Percentiles rank a stretch among this genome's conserved stretches.
These are phyloP conservation scores for Nannochloris sp. DNA, from an alignment of 139 green algal species.

Conservation along the genomic window DNA sequence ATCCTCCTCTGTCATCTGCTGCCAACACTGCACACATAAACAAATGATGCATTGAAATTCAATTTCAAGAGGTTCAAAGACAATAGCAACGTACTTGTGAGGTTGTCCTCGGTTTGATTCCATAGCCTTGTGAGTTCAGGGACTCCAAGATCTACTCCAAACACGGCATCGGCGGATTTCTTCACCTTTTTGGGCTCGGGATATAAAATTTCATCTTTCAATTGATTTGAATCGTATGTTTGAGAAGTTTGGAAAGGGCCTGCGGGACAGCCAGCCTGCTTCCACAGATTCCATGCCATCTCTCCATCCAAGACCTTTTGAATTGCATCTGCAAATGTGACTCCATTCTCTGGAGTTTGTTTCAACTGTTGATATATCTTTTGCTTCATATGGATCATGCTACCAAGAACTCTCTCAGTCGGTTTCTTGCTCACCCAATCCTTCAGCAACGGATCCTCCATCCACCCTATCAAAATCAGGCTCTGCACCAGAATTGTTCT, in stretches of 20 bases:
- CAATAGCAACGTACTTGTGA: slow-evolving; percentile 10
- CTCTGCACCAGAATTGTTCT: slow-evolving; percentile 65
- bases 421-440: background rate
- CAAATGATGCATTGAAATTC: background rate
- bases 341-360: slow-evolving; percentile 32
- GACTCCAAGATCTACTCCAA: slow-evolving; percentile 22
- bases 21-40: slow-evolving; percentile 11
- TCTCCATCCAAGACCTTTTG: slow-evolving; percentile 32
- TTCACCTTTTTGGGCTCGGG: slow-evolving; percentile 15
- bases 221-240: background rate
- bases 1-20: slow-evolving; percentile 27
- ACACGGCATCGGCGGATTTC: slow-evolving; percentile 10
- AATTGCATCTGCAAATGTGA: slow-evolving; percentile 28
- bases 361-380: slow-evolving; percentile 37
- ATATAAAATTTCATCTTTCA: background rate
- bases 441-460: slow-evolving; percentile 3
- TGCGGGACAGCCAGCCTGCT: slow-evolving; percentile 23
- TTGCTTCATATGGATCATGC: slow-evolving; percentile 8
- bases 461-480: slow-evolving; percentile 24
- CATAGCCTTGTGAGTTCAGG: slow-evolving; percentile 38
- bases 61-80: slow-evolving; percentile 2
- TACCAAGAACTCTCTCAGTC: slow-evolving; percentile 8
- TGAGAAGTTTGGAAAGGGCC: slow-evolving; percentile 12
- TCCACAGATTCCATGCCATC: slow-evolving; percentile 40
- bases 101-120: slow-evolving; percentile 39